These are phyloP conservation scores for Pyrenophora seminiperda DNA, from an alignment of 2,329 filamentous ascomycete genomes.

Conservation along the genomic window DNA sequence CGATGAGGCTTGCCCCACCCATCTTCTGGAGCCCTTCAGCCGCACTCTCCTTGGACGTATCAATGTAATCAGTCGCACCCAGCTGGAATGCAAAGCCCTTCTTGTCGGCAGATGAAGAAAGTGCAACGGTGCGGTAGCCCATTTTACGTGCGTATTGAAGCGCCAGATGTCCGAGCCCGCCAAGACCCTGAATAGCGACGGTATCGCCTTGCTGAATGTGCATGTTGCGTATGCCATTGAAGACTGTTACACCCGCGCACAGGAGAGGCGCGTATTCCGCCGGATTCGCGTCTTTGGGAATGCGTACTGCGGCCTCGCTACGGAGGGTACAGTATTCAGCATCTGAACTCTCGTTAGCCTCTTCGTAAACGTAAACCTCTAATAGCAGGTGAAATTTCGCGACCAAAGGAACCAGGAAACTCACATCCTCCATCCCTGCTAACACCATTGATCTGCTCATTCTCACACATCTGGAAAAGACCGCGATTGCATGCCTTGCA, in stretches of 20 bases:
- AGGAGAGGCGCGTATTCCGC: slow-evolving; percentile 55
- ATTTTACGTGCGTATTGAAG: slow-evolving; percentile 59
- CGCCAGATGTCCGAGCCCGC: slow-evolving; percentile 59
- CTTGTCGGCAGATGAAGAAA: slow-evolving; percentile 58
- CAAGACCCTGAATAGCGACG: slow-evolving; percentile 60
- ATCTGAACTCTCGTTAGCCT: slow-evolving; percentile 33
- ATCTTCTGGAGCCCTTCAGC: slow-evolving; percentile 59
- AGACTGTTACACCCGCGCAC: slow-evolving; percentile 57
- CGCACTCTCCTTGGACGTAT: slow-evolving; percentile 58
- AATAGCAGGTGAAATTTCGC: too few species aligned
- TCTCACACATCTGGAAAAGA: slow-evolving; percentile 71
- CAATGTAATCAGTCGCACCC: slow-evolving; percentile 63
- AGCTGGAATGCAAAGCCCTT: slow-evolving; percentile 59
- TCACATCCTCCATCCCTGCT: slow-evolving; percentile 68
- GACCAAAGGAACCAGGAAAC: slow-evolving; percentile 18
- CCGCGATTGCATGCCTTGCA: slow-evolving; percentile 69
- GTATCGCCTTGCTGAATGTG: slow-evolving; percentile 52
- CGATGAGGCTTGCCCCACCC: slow-evolving; percentile 66
- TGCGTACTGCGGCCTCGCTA: slow-evolving; percentile 63
- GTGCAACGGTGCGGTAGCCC: slow-evolving; percentile 59
- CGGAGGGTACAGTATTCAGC: slow-evolving; percentile 67
- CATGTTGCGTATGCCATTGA: slow-evolving; percentile 58
- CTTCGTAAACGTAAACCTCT: not conserved
- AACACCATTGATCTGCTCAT: slow-evolving; percentile 67
- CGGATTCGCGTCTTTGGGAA: slow-evolving; percentile 55